Conservation (phyloP, 176 grass and related monocot species). For the Eremochloa ophiuroides region DNA sequence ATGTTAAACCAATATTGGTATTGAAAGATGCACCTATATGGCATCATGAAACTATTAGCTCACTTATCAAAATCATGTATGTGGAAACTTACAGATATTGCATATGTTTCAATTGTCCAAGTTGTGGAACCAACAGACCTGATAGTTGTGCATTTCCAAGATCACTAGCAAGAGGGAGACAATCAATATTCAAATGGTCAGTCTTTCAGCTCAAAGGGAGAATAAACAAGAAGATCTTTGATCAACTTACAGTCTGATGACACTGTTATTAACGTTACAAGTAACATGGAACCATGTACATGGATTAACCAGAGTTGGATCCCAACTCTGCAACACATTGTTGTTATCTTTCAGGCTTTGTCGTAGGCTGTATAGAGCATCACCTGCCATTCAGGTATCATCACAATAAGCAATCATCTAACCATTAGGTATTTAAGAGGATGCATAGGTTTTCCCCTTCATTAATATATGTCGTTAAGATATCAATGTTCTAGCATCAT, state of each 20-base stretch:
- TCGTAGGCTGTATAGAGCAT: conserved; percentile 64
- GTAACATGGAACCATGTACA: conserved; percentile 96
- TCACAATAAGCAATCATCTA: conserved; percentile 26
- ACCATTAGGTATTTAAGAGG: conserved; percentile 1
- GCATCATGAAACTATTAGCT: conserved; percentile 14
- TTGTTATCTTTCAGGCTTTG: conserved; percentile 61
- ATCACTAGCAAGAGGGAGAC: conserved; percentile 42
- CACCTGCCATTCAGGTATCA: conserved; percentile 43
- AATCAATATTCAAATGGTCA: not conserved
- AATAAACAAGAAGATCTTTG: not conserved
- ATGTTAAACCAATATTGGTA: not conserved
- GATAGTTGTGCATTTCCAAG: conserved; percentile 88
- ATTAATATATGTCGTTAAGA: not conserved
- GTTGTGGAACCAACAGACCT: conserved; percentile 61
- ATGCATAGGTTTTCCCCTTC: not conserved
- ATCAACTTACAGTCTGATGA: conserved; percentile 81
- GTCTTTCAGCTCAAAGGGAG: not conserved
- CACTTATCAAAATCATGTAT: conserved; percentile 10
- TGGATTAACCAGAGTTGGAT: conserved; percentile 75
- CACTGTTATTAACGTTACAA: conserved; percentile 65
- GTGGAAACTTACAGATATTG: conserved; percentile 63
- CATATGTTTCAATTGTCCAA: conserved; percentile 63
- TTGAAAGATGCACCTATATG: not conserved
- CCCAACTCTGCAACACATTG: conserved; percentile 84
- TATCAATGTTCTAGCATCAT: not conserved